A percentile compares a stretch with the other conserved stretches of the same genome.
phyloP scores from a whole-genome alignment of 2,329 filamentous ascomycete genomes.

The Calonectria fujianensis region DNA sequence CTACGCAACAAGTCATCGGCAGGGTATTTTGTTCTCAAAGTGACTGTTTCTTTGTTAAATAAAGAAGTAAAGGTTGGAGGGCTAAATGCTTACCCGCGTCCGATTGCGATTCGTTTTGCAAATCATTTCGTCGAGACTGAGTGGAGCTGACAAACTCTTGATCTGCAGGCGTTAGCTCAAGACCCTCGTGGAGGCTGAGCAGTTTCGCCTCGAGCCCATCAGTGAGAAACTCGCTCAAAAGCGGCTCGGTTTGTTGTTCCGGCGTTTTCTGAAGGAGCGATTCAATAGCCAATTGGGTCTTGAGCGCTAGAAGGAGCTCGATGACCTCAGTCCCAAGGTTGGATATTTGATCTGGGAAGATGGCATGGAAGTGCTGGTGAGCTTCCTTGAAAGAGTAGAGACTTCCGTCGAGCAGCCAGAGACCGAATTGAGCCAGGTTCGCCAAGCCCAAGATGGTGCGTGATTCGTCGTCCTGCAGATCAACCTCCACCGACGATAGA shows the following conservation, averaged over 20 bases:
- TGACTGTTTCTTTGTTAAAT: slow-evolving; percentile 44
- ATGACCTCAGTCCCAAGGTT: slow-evolving; percentile 65
- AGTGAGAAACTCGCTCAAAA: slow-evolving; percentile 74
- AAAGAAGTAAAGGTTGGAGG: neutral
- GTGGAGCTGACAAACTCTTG: slow-evolving; percentile 59
- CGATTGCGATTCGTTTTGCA: slow-evolving; percentile 56
- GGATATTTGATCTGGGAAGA: slow-evolving; percentile 67
- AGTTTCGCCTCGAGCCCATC: slow-evolving; percentile 72
- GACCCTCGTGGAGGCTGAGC: slow-evolving; percentile 57
- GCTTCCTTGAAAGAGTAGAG: slow-evolving; percentile 64
- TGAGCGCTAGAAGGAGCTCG: slow-evolving; percentile 68
- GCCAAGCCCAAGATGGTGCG: slow-evolving; percentile 65
- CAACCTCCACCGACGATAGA: slow-evolving; percentile 60
- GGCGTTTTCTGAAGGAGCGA: slow-evolving; percentile 70
- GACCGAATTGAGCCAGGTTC: slow-evolving; percentile 69
- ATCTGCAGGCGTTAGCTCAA: slow-evolving; percentile 60
- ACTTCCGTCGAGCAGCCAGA: slow-evolving; percentile 62
- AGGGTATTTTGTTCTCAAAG: slow-evolving; percentile 63
- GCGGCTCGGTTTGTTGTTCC: slow-evolving; percentile 70
- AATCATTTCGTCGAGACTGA: slow-evolving; percentile 58
- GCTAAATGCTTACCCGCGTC: slow-evolving; percentile 54
- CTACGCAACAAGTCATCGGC: slow-evolving; percentile 62
- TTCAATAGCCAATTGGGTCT: slow-evolving; percentile 72
- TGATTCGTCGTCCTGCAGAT: slow-evolving; percentile 58
- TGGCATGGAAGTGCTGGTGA: slow-evolving; percentile 67